These are phyloP conservation scores for Rossbeevera mucosa DNA, from an alignment of 768 basidiomycete genomes.

Conservation along the genomic window DNA sequence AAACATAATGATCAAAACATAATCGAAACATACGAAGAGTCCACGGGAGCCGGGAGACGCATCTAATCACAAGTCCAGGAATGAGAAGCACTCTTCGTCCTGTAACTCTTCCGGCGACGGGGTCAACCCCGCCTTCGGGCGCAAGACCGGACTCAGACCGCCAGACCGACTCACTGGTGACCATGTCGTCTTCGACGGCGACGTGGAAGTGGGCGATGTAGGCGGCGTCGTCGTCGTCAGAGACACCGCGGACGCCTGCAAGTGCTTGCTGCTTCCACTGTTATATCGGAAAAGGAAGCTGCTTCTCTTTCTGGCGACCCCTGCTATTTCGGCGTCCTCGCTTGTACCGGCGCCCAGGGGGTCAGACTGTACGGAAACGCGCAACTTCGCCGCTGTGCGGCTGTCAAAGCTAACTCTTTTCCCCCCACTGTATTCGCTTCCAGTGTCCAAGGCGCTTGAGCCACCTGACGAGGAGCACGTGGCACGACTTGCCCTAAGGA, in stretches of 20 bases:
- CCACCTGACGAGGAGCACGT: conserved; percentile 11
- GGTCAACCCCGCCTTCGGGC: background rate
- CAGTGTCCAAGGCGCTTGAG: background rate
- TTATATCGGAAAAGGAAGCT: conserved; percentile 4
- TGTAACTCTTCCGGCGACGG: conserved; percentile 6
- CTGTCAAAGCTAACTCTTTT: background rate
- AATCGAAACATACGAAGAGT: background rate
- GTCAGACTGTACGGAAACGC: conserved; percentile 1
- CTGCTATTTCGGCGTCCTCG: background rate
- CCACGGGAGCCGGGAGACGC: background rate
- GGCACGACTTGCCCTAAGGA: conserved; percentile 9
- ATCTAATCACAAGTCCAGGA: conserved; percentile 21
- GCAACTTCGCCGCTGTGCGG: background rate
- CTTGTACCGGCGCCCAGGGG: background rate
- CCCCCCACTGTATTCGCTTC: background rate
- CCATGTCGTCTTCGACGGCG: background rate
- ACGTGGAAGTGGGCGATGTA: background rate
- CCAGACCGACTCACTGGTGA: background rate
- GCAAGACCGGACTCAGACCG: background rate
- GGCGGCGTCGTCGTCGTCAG: background rate
- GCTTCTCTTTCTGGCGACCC: background rate
- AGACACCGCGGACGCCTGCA: background rate
- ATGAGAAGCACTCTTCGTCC: conserved; percentile 22
- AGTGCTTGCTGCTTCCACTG: background rate
- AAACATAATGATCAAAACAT: no score